A percentile compares a stretch with the other conserved stretches of the same genome.
Evolutionary conservation across 164 flowering plant species (phyloP).

Genomic region (Euptelea pleiosperma): DNA sequence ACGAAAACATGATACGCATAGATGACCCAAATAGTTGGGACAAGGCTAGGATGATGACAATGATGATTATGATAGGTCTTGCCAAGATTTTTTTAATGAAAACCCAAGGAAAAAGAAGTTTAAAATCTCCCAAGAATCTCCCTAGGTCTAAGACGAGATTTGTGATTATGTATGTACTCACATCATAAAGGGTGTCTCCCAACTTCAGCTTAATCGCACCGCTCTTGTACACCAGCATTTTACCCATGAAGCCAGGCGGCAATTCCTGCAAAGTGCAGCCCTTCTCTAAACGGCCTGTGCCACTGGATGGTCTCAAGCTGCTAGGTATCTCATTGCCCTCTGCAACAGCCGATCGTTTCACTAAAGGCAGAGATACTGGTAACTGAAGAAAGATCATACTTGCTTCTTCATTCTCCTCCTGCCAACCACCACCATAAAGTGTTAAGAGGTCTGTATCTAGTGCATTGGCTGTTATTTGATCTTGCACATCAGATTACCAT

Average conservation of each 20-base stretch:
- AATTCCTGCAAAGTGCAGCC: constrained; percentile 42
- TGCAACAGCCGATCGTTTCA: constrained; percentile 27
- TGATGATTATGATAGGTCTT: no score
- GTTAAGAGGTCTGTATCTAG: background rate
- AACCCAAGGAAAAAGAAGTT: no score
- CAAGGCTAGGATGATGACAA: no score
- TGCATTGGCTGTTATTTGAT: background rate
- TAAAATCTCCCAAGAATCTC: no score
- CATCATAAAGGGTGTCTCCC: constrained; percentile 65
- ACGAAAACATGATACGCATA: no score
- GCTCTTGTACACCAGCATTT: constrained; percentile 76
- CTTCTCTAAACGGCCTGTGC: constrained; percentile 12
- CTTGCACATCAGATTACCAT: constrained; percentile 33
- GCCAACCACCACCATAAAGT: constrained; percentile 14
- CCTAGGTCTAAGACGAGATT: no score
- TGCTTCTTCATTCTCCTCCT: constrained; percentile 38
- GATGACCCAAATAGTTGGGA: no score
- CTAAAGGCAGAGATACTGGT: constrained; percentile 53
- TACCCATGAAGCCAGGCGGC: constrained; percentile 65
- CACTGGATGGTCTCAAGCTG: constrained; percentile 11
- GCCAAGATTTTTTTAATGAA: no score
- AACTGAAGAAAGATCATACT: constrained; percentile 56
- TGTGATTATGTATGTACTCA: constrained; percentile 31
- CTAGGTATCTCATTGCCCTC: constrained; percentile 33
- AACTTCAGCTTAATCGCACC: constrained; percentile 77